Evolutionary conservation across 495 filamentous ascomycete species (phyloP), one percentile per base, ranked within the genome.

Genomic region (Neurospora tetraspora): DNA sequence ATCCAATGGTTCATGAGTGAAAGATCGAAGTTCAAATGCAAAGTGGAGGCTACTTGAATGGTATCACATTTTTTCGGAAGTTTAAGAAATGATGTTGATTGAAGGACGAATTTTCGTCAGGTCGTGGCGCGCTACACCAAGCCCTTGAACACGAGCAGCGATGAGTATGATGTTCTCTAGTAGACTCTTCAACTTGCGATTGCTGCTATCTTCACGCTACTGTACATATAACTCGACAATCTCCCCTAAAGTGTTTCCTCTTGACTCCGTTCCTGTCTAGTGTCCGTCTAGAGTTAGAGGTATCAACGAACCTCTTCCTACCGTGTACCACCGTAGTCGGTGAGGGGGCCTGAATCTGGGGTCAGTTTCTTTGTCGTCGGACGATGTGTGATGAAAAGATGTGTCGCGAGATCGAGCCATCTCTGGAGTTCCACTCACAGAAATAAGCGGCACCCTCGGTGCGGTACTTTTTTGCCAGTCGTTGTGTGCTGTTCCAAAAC

Each of bases 371-470:
- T 23, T 20, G 6, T 12, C 27, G 45, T 12, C 10, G 45, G 45
- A 53, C 20, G 45, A 20, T 10, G 42, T n/a, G 16, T n/a, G 16
- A 9, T n/a, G 42, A 2, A n/a, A 53, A 12, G n/a, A 53, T 23
- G 45, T n/a, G n/a, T 53, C n/a, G 45, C 4, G 10, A 23, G n/a
- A 53, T 5, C 20, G n/a, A 53, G 45, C n/a, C 20, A 23, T 23
- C 5, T 11, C 45, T 53, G 20, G 18, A 11, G n/a, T 20, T 47
- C 10, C 4, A 11, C 43, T 47, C 11, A 47, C 20, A 91, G 16
- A 88, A 81, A 75, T 89, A 90, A 12, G 93, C 91, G 65, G 91
- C 89, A 43, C 93, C 88, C 81, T 93, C 91, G 20, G 91, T 93
- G 65, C 92, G 86, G 80, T 94, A 93, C 74, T 85, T 84, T 81